phyloP scores from a whole-genome alignment of 371 early-diverging fungal genomes.

The Rhizomucor pusillus region DNA sequence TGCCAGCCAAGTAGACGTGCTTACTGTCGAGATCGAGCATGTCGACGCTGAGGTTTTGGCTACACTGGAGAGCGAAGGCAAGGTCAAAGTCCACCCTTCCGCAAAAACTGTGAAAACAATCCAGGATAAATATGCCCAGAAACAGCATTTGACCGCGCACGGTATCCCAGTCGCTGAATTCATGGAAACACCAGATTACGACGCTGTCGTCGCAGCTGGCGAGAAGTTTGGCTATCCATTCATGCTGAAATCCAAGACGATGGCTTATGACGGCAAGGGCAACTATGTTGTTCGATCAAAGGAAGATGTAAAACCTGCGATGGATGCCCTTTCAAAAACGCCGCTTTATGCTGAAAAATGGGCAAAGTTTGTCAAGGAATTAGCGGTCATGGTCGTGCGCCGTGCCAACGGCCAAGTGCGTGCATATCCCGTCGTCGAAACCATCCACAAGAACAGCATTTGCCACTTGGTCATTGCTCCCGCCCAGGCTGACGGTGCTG shows the following conservation, averaged over 20 bases:
- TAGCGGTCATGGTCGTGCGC: slow-evolving; percentile 96
- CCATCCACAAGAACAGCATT: slow-evolving; percentile 92
- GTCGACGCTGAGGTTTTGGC: slow-evolving; percentile 81
- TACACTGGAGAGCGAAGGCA: slow-evolving; percentile 52
- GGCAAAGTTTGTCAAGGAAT: slow-evolving; percentile 88
- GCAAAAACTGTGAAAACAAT: slow-evolving; percentile 82
- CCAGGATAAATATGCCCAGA: slow-evolving; percentile 95
- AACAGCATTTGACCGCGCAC: slow-evolving; percentile 62
- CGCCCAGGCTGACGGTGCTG: slow-evolving; percentile 85
- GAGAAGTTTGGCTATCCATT: slow-evolving; percentile 83
- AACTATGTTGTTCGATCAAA: slow-evolving; percentile 79
- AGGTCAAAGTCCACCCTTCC: slow-evolving; percentile 66
- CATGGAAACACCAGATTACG: slow-evolving; percentile 49
- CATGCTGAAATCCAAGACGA: slow-evolving; percentile 89
- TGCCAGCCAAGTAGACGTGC: slow-evolving; percentile 70
- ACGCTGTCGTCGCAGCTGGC: slow-evolving; percentile 54
- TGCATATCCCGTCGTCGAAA: slow-evolving; percentile 93
- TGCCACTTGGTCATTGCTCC: slow-evolving; percentile 94
- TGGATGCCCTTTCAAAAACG: slow-evolving; percentile 49
- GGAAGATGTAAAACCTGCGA: slow-evolving; percentile 63
- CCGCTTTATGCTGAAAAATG: slow-evolving; percentile 90
- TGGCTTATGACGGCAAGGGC: slow-evolving; percentile 97
- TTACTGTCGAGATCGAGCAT: slow-evolving; percentile 97
- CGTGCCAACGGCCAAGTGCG: slow-evolving; percentile 73
- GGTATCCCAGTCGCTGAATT: slow-evolving; percentile 76